Evolutionary conservation across 192 early-diverging fungal genomes (phyloP).

Genomic region (Funneliformis mosseae): DNA sequence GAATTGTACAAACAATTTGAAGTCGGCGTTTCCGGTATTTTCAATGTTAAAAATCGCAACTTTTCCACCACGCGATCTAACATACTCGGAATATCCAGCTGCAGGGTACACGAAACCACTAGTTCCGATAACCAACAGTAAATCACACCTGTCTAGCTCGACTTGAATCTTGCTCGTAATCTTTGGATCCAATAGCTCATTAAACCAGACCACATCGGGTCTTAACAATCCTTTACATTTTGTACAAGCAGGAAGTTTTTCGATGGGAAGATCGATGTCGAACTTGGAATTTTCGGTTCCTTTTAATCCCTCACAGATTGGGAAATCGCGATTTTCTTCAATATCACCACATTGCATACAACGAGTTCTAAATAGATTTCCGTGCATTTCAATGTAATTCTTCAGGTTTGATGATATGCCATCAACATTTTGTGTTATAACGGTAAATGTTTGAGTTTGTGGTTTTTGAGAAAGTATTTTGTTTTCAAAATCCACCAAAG

Average conservation of each 20-base stretch:
- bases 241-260: constrained; percentile 20
- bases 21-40: not conserved
- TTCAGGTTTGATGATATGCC: constrained; percentile 1
- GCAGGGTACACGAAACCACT: constrained; percentile 28
- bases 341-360: constrained; percentile 31
- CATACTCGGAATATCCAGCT: not conserved
- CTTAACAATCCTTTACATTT: constrained; percentile 25
- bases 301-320: constrained; percentile 20
- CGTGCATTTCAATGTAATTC: constrained; percentile 35
- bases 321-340: constrained; percentile 23
- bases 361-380: constrained; percentile 30
- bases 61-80: not conserved
- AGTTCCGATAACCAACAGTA: constrained; percentile 28
- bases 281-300: constrained; percentile 8
- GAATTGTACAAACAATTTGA: constrained; percentile 20
- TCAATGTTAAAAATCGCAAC: constrained; percentile 26
- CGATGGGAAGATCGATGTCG: not conserved
- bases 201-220: constrained; percentile 34
- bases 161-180: not conserved
- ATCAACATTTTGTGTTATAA: constrained; percentile 38
- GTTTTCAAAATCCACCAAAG: constrained; percentile 13
- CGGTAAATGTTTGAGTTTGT: constrained; percentile 23
- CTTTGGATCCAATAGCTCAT: constrained; percentile 3
- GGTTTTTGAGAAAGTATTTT: not conserved
- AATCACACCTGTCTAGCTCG: constrained; percentile 25